Percentiles rank a stretch among this genome's conserved stretches.
These are phyloP conservation scores for Umbelopsis sp. DNA, from an alignment of 192 early-diverging fungal species.

Conservation along the genomic window DNA sequence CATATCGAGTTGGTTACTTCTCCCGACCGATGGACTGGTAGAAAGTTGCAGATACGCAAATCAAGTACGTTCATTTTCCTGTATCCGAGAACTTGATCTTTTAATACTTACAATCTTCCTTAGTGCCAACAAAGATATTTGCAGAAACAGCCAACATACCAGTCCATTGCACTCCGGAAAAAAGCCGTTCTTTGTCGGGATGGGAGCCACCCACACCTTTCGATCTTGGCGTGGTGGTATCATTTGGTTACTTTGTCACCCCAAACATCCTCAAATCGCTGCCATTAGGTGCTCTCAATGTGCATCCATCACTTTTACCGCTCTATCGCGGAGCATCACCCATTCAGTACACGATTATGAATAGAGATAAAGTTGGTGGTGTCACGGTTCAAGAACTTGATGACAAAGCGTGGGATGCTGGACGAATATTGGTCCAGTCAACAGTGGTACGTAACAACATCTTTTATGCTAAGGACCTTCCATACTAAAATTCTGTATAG, in stretches of 20 bases:
- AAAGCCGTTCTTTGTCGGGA: slow-evolving; percentile 39
- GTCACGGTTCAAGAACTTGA: slow-evolving; percentile 89
- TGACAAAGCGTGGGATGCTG: slow-evolving; percentile 79
- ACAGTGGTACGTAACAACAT: slow-evolving; percentile 47
- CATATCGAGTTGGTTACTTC: slow-evolving; percentile 37
- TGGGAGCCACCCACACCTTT: slow-evolving; percentile 58
- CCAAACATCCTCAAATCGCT: slow-evolving; percentile 69
- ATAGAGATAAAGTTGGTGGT: slow-evolving; percentile 73
- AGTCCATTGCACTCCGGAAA: slow-evolving; percentile 56
- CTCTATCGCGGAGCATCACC: slow-evolving; percentile 94
- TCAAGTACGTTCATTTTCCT: slow-evolving; percentile 25
- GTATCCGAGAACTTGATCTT: background rate
- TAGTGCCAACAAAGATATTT: slow-evolving; percentile 54
- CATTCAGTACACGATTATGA: slow-evolving; percentile 82
- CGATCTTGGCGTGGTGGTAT: slow-evolving; percentile 90
- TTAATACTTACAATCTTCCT: background rate
- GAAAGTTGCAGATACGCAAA: slow-evolving; percentile 22
- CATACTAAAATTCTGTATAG: background rate
- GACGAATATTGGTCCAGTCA: slow-evolving; percentile 76
- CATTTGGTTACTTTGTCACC: slow-evolving; percentile 91
- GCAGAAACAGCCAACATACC: slow-evolving; percentile 43
- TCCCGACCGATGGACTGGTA: slow-evolving; percentile 43
- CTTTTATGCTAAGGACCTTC: slow-evolving; percentile 8
- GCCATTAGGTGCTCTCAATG: slow-evolving; percentile 74
- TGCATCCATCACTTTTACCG: slow-evolving; percentile 94